Conservation (phyloP, 2,329 filamentous ascomycete species). For the Fusarium tuaranense region DNA sequence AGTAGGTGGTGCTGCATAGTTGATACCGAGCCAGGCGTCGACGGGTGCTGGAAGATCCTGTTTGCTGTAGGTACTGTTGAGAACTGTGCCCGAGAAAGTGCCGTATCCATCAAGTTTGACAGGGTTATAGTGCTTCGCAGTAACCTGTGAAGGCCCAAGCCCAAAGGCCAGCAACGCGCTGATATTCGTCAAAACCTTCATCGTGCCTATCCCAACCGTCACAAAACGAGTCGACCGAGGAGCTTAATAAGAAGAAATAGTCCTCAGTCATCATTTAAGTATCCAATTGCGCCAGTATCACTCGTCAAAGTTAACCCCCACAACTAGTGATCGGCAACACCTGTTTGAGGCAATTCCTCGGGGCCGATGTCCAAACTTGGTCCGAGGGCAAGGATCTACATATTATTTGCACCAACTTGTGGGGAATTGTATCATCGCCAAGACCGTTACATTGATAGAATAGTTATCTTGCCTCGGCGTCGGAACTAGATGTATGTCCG, state of each 20-base stretch:
- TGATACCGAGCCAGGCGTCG: slow-evolving; percentile 61
- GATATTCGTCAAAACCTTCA: slow-evolving; percentile 30
- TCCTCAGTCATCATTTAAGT: background rate
- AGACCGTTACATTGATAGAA: background rate
- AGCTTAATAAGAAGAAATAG: background rate
- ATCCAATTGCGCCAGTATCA: background rate
- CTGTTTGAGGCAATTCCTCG: background rate
- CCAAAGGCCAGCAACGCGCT: slow-evolving; percentile 25
- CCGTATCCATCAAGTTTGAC: slow-evolving; percentile 35
- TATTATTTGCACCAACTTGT: background rate
- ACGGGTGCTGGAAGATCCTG: slow-evolving; percentile 42
- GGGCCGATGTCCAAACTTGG: background rate
- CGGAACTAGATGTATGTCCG: slow-evolving; percentile 18
- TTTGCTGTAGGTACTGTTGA: slow-evolving; percentile 32
- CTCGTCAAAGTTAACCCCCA: background rate
- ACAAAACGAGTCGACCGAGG: rapidly evolving
- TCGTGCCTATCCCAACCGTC: background rate
- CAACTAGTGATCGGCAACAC: background rate
- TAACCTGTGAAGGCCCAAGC: slow-evolving; percentile 13
- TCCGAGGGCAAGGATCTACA: background rate
- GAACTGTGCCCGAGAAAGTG: slow-evolving; percentile 31
- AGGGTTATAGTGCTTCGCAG: slow-evolving; percentile 8
- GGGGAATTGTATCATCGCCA: slow-evolving; percentile 21
- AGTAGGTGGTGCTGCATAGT: slow-evolving; percentile 57
- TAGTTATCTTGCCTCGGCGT: background rate